Evolutionary conservation across 1,284 basidiomycete species (phyloP).

Genomic region (Flammula alnicola): DNA sequence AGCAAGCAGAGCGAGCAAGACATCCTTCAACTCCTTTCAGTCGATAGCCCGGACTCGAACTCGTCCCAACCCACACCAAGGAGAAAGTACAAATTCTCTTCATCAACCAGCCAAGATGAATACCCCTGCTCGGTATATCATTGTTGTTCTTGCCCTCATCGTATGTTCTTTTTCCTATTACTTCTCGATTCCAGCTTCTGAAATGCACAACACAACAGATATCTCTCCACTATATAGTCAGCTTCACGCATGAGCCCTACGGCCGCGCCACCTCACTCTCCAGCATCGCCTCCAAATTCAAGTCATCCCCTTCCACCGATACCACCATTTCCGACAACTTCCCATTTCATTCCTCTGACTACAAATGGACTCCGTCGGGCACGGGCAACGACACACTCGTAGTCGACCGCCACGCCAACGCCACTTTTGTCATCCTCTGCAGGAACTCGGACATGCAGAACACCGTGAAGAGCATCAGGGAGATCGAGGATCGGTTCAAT

Average conservation of each 20-base stretch:
- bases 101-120: slow-evolving; percentile 56
- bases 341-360: slow-evolving; percentile 6
- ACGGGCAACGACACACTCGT: slow-evolving; percentile 28
- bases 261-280: slow-evolving; percentile 67
- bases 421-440: slow-evolving; percentile 70
- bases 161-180: slow-evolving; percentile 19
- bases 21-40: no score
- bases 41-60: no score
- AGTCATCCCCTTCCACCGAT: slow-evolving; percentile 45
- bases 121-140: slow-evolving; percentile 65
- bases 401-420: slow-evolving; percentile 54
- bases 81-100: no score
- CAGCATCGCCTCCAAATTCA: slow-evolving; percentile 40
- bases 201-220: slow-evolving; percentile 17
- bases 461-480: slow-evolving; percentile 59
- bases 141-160: slow-evolving; percentile 46
- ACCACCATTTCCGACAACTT: not conserved
- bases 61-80: no score
- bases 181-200: not conserved
- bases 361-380: slow-evolving; percentile 7
- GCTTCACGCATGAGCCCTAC: slow-evolving; percentile 71
- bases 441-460: slow-evolving; percentile 70
- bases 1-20: no score
- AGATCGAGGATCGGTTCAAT: slow-evolving; percentile 72
- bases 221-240: slow-evolving; percentile 66